Evolutionary conservation across 495 filamentous ascomycete genomes (phyloP), one percentile per base, ranked within the genome.

Genomic region (Xylaria bambusicola): DNA sequence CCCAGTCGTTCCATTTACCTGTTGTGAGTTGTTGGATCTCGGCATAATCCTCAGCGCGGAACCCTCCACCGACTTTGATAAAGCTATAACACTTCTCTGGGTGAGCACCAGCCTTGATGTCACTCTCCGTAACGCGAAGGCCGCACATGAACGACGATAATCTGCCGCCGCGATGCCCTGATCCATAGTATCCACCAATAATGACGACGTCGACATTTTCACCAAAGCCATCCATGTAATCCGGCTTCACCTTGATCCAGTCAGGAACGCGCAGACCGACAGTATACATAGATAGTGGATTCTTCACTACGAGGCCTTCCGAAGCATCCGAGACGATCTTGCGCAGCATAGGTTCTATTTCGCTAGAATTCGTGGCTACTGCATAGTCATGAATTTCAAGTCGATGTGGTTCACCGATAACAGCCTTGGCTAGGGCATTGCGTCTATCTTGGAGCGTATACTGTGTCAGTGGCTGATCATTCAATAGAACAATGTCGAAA

Each of bases 191-290:
- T 26, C 93, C 95, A 40, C 94, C 94, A 42, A 98, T 82, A 6
- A 98, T 81, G 17, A 96, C 76, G 50, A 91, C 87, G 68, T 98
- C 94, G 9, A 98, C 83, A 6, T 87, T 90, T 73, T 98, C 94
- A 56, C 94, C 94, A 68, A 93, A 97, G 62, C 96, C 94, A 23
- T 86, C 87, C 94, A 98, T 97, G 74, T 98, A 98, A 59, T 98
- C 94, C 5, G 94, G 94, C 70, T 98, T 98, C 18, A 98, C 92
- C 71, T 98, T 98, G 79, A 98, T 90, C 94, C 94, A 98, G 76
- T 96, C 89, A 66, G 97, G 91, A 67, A 94, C 94, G 27, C 94
- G 89, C 62, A 92, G 89, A 71, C 96, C 97, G 29, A 97, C 77
- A 24, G 86, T 83, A 69, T 98, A 98, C 48, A 83, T 76, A 2